Evolutionary conservation across 129 eudicot species (phyloP), one percentile per base, ranked within the genome.

Genomic region (Lactuca sativa): DNA sequence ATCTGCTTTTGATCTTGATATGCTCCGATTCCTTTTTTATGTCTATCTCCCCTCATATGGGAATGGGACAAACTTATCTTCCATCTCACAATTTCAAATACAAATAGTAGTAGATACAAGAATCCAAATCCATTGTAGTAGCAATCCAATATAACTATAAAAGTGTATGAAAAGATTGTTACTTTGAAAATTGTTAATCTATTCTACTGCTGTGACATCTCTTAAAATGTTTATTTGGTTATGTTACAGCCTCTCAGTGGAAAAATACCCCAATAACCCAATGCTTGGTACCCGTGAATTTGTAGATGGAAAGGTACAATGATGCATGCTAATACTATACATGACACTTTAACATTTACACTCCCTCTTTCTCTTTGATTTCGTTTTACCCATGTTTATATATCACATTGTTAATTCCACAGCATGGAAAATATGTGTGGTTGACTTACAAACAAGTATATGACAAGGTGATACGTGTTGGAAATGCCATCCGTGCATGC

Each of bases 241-340:
- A 62, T 79, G 76, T 49, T 70, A 36, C 95, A 92, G 97, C 64
- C 6, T 87, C 79, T 79, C 99, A 0, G 99, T 87, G 76, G 97
- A 93, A 71, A 93, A 83, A 60, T 81, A 83, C 74, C 97, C 97
- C 25, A 25, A 85, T 70, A 90, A 87, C 67, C 82, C 52, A 7
- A 93, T 93, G 99, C 99, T 92, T 82, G 98, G 98, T 73, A 85
- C 73, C 40, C 95, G 96, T 62, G 84, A 86, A 76, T 40, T 82
- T 52, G 88, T 85, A 56, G 40, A 92, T 61, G 98, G 95, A 66
- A 90, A 93, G 99, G 99, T 93, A 90, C 63, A 59, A 17, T 8
- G 14, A 52, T 64, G 21, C 38, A 36, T 43, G 18, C 52, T 25
- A 63, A 36, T 43, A 31, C 52, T 25, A 63, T 51, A 51, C 47